These are phyloP conservation scores for Fusarium setosum DNA, from an alignment of 2,329 filamentous ascomycete species.

Conservation along the genomic window DNA sequence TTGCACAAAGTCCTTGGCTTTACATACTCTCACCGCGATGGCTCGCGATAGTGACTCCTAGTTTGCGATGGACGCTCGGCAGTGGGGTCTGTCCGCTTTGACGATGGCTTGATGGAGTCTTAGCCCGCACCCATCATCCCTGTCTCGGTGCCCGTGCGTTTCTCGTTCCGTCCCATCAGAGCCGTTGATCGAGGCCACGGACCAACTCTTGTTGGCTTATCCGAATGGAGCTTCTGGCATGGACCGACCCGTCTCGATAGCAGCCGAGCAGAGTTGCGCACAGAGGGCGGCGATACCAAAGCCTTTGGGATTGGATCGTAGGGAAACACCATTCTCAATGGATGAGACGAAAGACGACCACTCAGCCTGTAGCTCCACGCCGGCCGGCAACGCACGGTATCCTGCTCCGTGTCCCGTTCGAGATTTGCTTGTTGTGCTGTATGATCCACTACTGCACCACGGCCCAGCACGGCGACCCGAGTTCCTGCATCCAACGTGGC, in stretches of 20 bases:
- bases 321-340: background rate
- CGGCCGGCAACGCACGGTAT: slow-evolving; percentile 20
- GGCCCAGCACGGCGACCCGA: slow-evolving; percentile 25
- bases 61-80: slow-evolving; percentile 22
- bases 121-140: slow-evolving; percentile 40
- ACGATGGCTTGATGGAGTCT: slow-evolving; percentile 21
- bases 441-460: slow-evolving; percentile 30
- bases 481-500: slow-evolving; percentile 46
- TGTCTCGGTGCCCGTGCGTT: slow-evolving; percentile 36
- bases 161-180: slow-evolving; percentile 40
- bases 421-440: slow-evolving; percentile 20
- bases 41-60: slow-evolving; percentile 20
- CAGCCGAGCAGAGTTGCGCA: slow-evolving; percentile 1
- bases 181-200: slow-evolving; percentile 40
- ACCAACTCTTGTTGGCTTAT: slow-evolving; percentile 43
- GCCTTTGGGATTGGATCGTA: background rate
- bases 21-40: slow-evolving; percentile 10
- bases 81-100: slow-evolving; percentile 34
- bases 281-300: slow-evolving; percentile 7
- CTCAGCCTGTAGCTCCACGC: slow-evolving; percentile 5
- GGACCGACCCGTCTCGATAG: slow-evolving; percentile 3
- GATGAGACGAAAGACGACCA: slow-evolving; percentile 5
- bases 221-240: slow-evolving; percentile 6
- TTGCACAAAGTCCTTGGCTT: background rate
- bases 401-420: slow-evolving; percentile 26